Base-by-base conservation (phyloP, 192 early-diverging fungal genomes). In the Coemansia sp. region DNA sequence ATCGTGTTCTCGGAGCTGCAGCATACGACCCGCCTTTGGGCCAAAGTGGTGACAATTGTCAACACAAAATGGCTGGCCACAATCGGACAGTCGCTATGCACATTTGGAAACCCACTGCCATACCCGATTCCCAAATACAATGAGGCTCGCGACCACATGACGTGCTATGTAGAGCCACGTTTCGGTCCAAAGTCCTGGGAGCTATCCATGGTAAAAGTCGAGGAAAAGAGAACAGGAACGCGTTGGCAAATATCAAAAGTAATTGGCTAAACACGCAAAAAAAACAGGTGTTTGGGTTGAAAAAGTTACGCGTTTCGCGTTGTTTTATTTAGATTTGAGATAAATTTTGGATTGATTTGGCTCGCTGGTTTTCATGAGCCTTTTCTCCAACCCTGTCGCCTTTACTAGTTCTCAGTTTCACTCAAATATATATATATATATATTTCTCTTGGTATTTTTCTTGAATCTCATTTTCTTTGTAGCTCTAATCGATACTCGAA, bases 1-100 rank as follows among this genome's bases (percentile, higher is more conserved):
- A 71, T 97, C 9, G 89, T 90, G 4, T 92, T 86, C 43, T 81
- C 86, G 29, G 90, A 92, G 79, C 75, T 91, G 64, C 85, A 87
- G 62, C 82, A 80, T 58, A 88, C 86, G 6, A 68, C 81, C 34
- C 73, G 78, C n/a, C 72, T 87, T 48, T 87, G 83, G 83, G 73
- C 91, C 51, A 94, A 92, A 64, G 88, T 86, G 12, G 81, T 94
- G 16, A 95, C 95, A 0, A 67, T 75, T 0, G 87, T 96, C 34
- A 84, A 89, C 18, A 72, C 87, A n/a, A 83, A 84, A 66, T 97
- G 95, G 96, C 83, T 98, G 48, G 85, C 89, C 1, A 87, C 85
- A 20, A 79, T 95, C 46, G 92, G 87, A 2, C 87, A 85, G 65
- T 70, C 84, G n/a, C 77, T 97, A 56, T 88, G 88, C 64, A 83